Percentiles rank a stretch among this genome's conserved stretches.
These are phyloP conservation scores for Oryza meyeriana DNA, from an alignment of 176 grass and related monocot species.

Conservation along the genomic window DNA sequence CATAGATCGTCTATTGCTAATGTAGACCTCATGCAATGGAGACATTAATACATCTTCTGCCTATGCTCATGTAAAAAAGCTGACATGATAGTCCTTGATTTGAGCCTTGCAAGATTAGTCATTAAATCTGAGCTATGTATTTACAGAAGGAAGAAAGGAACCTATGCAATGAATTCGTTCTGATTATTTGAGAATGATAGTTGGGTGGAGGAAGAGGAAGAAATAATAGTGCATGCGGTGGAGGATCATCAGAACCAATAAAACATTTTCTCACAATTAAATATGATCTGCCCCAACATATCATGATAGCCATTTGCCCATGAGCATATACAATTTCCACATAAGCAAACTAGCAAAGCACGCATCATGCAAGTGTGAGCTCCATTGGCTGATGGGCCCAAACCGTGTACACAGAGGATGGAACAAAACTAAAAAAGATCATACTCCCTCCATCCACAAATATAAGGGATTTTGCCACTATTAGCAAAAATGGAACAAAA, in stretches of 20 bases:
- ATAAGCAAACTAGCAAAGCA: not conserved
- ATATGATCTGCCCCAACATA: not conserved
- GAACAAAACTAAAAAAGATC: too few species aligned
- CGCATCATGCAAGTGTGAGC: not conserved
- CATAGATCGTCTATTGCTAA: not conserved
- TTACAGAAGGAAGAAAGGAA: conserved; percentile 1
- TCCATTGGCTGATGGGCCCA: not conserved
- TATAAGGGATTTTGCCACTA: too few species aligned
- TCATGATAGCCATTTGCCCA: not conserved
- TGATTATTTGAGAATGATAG: not conserved
- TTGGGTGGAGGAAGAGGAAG: not conserved
- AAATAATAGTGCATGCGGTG: not conserved
- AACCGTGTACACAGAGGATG: too few species aligned
- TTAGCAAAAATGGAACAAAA: too few species aligned
- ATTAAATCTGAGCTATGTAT: not conserved
- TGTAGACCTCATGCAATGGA: not conserved
- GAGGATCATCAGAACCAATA: not conserved
- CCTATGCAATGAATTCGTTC: not conserved
- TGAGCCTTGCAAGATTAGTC: not conserved
- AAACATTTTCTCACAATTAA: not conserved
- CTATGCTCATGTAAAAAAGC: not conserved
- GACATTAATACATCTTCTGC: not conserved
- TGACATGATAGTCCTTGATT: not conserved
- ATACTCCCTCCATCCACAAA: too few species aligned
- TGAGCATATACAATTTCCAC: not conserved